Evolutionary conservation across 2,329 filamentous ascomycete species (phyloP).

Genomic region (Tolypocladium album): DNA sequence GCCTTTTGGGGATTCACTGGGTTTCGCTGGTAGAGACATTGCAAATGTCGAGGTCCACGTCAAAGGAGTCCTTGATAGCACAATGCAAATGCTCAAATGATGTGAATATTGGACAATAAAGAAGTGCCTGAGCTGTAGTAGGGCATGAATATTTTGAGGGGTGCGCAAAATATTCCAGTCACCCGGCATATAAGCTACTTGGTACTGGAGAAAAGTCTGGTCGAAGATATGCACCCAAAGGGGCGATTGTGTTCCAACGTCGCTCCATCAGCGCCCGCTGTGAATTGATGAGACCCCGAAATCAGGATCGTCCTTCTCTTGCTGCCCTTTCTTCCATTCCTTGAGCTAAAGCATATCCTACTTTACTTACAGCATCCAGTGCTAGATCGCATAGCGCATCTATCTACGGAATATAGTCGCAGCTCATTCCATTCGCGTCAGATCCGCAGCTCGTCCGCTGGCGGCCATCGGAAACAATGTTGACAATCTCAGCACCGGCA

Average conservation of each 20-base stretch:
- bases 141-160: no score
- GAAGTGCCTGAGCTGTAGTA: no score
- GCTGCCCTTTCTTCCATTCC: no score
- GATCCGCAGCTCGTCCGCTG: neutral
- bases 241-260: no score
- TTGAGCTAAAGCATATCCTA: no score
- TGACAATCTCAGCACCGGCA: neutral
- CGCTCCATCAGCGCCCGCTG: no score
- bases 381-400: neutral
- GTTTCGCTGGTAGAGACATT: neutral
- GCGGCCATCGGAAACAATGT: neutral
- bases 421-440: neutral
- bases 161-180: no score
- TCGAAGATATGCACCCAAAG: no score
- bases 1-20: neutral
- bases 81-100: neutral
- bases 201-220: no score
- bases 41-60: conserved; percentile 1
- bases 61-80: neutral
- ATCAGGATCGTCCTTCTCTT: no score
- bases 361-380: neutral
- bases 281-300: no score
- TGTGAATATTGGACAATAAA: neutral
- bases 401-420: neutral
- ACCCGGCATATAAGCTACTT: no score